Evolutionary conservation across 306 rosid genomes (phyloP).

Genomic region (Sophora flavescens): DNA sequence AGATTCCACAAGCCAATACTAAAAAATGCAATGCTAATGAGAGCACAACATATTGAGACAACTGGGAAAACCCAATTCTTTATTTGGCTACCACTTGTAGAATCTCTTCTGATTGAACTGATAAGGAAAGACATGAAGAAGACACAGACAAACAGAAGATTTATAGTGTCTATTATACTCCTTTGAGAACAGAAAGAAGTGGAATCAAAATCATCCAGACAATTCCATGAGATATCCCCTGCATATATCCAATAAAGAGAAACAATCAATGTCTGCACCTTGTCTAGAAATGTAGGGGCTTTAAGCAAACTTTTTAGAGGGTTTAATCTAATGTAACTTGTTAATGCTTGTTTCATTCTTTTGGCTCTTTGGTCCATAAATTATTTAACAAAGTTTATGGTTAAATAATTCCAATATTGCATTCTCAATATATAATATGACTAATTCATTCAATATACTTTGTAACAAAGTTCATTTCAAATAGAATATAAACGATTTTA

Average conservation of each 20-base stretch:
- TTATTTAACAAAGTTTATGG: too few species aligned
- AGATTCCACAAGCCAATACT: conserved; percentile 47
- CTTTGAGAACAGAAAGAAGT: conserved; percentile 53
- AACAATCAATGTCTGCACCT: not conserved
- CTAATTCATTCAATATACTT: too few species aligned
- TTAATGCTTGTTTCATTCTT: too few species aligned
- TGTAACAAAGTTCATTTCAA: too few species aligned
- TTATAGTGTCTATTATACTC: conserved; percentile 37
- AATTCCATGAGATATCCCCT: conserved; percentile 47
- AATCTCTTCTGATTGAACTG: conserved; percentile 27
- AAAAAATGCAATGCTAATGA: conserved; percentile 50
- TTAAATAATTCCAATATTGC: too few species aligned
- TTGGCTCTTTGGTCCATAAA: too few species aligned
- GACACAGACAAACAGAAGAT: conserved; percentile 44
- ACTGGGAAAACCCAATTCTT: conserved; percentile 37
- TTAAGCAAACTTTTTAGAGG: too few species aligned
- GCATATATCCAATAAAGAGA: conserved; percentile 17
- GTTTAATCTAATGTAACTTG: too few species aligned
- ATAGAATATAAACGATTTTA: too few species aligned
- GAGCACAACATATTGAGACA: conserved; percentile 54
- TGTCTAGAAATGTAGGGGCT: too few species aligned
- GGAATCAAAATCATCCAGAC: conserved; percentile 42
- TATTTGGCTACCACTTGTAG: not conserved
- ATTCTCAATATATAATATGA: too few species aligned
- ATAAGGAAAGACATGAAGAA: conserved; percentile 40